A percentile compares a stretch with the other conserved stretches of the same genome.
These are phyloP conservation scores for Penicillium frequentans DNA, from an alignment of 2,329 filamentous ascomycete species.

Conservation along the genomic window DNA sequence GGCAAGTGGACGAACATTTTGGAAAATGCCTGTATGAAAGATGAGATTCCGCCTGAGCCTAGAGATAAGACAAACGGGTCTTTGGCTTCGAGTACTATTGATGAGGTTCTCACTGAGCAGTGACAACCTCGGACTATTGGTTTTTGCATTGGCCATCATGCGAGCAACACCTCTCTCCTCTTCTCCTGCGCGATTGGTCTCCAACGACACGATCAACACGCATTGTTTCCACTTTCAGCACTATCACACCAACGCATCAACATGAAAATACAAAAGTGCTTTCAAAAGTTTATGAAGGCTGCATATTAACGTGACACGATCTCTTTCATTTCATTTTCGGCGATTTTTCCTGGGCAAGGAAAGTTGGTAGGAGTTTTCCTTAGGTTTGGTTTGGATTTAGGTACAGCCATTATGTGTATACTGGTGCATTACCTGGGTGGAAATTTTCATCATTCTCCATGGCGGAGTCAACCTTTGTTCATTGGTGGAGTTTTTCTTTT, in stretches of 20 bases:
- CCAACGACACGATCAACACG: background rate
- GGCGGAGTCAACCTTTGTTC: conserved; percentile 10
- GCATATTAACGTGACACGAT: conserved; percentile 23
- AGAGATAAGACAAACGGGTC: conserved; percentile 16
- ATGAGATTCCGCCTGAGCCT: conserved; percentile 57
- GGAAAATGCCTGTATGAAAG: conserved; percentile 94
- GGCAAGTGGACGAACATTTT: conserved; percentile 99
- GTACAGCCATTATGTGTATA: conserved; percentile 14
- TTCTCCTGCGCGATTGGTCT: background rate
- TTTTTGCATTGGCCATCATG: background rate
- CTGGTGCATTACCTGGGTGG: conserved; percentile 20
- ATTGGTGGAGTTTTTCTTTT: conserved; percentile 16
- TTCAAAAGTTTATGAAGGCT: conserved; percentile 8
- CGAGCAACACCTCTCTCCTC: background rate
- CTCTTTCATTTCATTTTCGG: conserved; percentile 8
- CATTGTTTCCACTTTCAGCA: background rate
- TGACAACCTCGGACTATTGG: conserved; percentile 18
- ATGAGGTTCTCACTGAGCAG: conserved; percentile 30
- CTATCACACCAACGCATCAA: background rate
- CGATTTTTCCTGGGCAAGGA: conserved; percentile 6
- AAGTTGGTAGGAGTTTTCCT: conserved; percentile 15
- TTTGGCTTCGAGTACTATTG: conserved; percentile 29
- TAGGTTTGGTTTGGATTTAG: conserved; percentile 1
- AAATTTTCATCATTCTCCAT: conserved; percentile 13
- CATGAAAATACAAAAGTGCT: conserved; percentile 6